phyloP scores from a whole-genome alignment of 495 filamentous ascomycete genomes.

The Apodospora peruviana region DNA sequence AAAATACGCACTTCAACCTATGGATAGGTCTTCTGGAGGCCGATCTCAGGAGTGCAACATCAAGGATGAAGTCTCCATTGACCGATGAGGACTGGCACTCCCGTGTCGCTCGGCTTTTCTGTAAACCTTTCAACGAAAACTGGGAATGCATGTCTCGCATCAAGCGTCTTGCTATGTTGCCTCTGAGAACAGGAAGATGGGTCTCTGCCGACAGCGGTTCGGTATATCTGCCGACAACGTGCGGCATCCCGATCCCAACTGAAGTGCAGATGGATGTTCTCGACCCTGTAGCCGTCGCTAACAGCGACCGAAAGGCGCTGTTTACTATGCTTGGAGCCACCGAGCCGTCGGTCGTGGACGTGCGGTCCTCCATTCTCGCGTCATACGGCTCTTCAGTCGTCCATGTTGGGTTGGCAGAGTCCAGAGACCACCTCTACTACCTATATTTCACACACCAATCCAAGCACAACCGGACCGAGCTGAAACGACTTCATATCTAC shows the following conservation, averaged over 20 bases:
- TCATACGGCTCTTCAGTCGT: not conserved
- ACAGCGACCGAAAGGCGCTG: constrained; percentile 15
- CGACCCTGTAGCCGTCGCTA: constrained; percentile 6
- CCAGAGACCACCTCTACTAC: constrained; percentile 22
- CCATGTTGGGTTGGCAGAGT: constrained; percentile 9
- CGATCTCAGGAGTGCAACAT: not conserved
- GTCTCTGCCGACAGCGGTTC: constrained; percentile 1
- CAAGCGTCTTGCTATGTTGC: constrained; percentile 10
- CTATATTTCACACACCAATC: constrained; percentile 24
- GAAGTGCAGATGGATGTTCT: constrained; percentile 16
- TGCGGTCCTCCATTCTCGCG: constrained; percentile 5
- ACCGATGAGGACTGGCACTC: constrained; percentile 18
- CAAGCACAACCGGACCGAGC: not conserved
- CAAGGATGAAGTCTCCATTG: constrained; percentile 6
- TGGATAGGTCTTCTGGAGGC: not conserved
- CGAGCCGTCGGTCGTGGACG: not conserved
- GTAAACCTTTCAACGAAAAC: not conserved
- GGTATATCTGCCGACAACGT: constrained; percentile 18
- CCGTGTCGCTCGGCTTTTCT: constrained; percentile 10
- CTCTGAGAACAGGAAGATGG: constrained; percentile 10
- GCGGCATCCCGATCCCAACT: constrained; percentile 19
- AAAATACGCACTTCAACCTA: not conserved
- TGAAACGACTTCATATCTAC: no score
- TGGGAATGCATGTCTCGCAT: not conserved
- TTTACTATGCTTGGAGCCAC: constrained; percentile 23